Evolutionary conservation across 306 rosid species (phyloP).

Genomic region (Dalbergia cochinchinensis): DNA sequence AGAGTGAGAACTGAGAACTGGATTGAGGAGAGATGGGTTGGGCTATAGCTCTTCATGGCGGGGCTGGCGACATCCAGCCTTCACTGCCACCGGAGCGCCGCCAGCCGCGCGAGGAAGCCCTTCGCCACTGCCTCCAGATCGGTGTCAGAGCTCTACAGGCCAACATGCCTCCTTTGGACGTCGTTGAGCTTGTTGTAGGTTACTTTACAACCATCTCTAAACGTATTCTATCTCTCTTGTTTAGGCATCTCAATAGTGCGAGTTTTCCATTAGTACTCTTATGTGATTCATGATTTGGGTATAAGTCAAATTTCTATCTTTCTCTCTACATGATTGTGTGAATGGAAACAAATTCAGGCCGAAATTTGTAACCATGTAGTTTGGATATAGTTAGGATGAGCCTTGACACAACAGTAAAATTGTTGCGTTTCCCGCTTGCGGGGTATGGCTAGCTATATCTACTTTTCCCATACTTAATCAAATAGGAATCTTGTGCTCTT

Average conservation of each 20-base stretch:
- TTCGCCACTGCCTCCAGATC: constrained; percentile 74
- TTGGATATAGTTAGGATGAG: too few relatives aligned
- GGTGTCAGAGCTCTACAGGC: constrained; percentile 82
- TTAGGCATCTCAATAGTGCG: constrained; percentile 27
- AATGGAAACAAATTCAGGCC: background rate
- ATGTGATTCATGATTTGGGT: background rate
- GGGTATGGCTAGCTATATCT: too few relatives aligned
- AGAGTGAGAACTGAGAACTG: background rate
- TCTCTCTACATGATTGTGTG: background rate
- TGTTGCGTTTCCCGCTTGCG: too few relatives aligned
- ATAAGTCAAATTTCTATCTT: background rate
- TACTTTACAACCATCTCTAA: too few relatives aligned
- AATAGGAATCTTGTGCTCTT: too few relatives aligned
- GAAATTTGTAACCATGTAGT: background rate
- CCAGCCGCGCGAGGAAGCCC: constrained; percentile 78
- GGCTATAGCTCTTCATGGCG: constrained; percentile 95
- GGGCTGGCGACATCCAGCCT: constrained; percentile 89
- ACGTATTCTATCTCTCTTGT: background rate
- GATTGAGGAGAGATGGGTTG: constrained; percentile 66
- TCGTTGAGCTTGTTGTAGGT: constrained; percentile 57
- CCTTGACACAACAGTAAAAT: too few relatives aligned
- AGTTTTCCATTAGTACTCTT: background rate
- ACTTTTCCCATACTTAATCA: too few relatives aligned
- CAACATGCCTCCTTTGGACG: constrained; percentile 65
- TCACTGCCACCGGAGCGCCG: constrained; percentile 70